A percentile compares a stretch with the other conserved stretches of the same genome.
phyloP scores from a whole-genome alignment of 2,329 filamentous ascomycete genomes.

The Arthrobotrys iridis region DNA sequence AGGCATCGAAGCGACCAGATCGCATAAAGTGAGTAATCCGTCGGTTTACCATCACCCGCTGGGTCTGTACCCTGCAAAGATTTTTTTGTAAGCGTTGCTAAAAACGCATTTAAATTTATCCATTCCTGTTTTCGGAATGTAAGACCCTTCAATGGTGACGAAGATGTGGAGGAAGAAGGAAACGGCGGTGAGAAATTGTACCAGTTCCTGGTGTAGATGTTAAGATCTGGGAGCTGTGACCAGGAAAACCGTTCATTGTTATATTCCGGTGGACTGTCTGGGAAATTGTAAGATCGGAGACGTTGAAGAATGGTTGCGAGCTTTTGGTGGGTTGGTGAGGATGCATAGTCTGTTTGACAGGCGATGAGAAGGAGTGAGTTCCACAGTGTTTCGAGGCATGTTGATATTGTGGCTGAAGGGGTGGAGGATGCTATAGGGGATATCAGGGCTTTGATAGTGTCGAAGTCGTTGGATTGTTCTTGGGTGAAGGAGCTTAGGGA shows the following conservation, averaged over 20 bases:
- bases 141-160: not conserved
- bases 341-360: not conserved
- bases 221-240: slow-evolving; percentile 16
- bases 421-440: not conserved
- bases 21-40: slow-evolving; percentile 19
- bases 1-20: slow-evolving; percentile 26
- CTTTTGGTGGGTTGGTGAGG: not conserved
- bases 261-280: not conserved
- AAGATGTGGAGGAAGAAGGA: not conserved
- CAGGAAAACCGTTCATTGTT: slow-evolving; percentile 11
- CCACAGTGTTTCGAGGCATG: slow-evolving; percentile 30
- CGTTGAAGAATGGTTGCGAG: not conserved
- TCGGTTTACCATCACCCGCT: not conserved
- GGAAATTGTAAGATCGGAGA: not conserved
- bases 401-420: slow-evolving; percentile 8
- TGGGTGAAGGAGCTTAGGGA: not conserved
- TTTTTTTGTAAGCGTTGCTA: not conserved
- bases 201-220: slow-evolving; percentile 12
- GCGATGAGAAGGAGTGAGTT: slow-evolving; percentile 23
- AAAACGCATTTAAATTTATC: slow-evolving; percentile 33
- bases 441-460: not conserved
- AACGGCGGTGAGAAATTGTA: slow-evolving; percentile 33
- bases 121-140: slow-evolving; percentile 1
- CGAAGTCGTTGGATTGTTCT: not conserved
- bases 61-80: not conserved